Evolutionary conservation across 2,329 filamentous ascomycete genomes (phyloP).

Genomic region (Trichophyton schoenleinii): DNA sequence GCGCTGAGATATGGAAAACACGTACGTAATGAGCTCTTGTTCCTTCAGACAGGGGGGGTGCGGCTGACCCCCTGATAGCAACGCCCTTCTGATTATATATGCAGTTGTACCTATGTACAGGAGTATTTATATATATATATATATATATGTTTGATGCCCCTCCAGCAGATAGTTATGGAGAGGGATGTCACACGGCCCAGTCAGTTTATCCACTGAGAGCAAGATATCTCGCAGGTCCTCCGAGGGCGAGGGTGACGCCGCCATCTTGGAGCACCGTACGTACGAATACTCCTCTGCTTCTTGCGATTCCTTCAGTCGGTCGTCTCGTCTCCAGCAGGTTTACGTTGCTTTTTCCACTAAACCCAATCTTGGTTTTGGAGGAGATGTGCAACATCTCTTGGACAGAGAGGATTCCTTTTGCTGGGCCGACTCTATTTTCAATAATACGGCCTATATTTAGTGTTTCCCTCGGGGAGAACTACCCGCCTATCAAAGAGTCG

Average conservation of each 20-base stretch:
- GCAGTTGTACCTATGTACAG: neutral
- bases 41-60: neutral
- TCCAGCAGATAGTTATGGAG: neutral
- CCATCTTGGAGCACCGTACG: neutral
- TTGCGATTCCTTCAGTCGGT: neutral
- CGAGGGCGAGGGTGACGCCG: neutral
- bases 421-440: neutral
- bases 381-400: neutral
- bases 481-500: neutral
- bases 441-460: constrained; percentile 2
- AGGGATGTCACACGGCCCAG: neutral
- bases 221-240: neutral
- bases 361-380: constrained; percentile 1
- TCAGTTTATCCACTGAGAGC: neutral
- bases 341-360: neutral
- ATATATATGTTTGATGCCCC: neutral
- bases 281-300: neutral
- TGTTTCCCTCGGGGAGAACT: neutral
- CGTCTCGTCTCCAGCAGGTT: neutral
- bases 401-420: neutral
- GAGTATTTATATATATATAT: neutral
- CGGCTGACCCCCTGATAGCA: neutral
- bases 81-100: neutral
- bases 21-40: neutral
- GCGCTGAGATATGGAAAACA: neutral